Evolutionary conservation across 805 yeast genomes (phyloP), one percentile per base, ranked within the genome.

Genomic region (Ogataea populi-albae): DNA sequence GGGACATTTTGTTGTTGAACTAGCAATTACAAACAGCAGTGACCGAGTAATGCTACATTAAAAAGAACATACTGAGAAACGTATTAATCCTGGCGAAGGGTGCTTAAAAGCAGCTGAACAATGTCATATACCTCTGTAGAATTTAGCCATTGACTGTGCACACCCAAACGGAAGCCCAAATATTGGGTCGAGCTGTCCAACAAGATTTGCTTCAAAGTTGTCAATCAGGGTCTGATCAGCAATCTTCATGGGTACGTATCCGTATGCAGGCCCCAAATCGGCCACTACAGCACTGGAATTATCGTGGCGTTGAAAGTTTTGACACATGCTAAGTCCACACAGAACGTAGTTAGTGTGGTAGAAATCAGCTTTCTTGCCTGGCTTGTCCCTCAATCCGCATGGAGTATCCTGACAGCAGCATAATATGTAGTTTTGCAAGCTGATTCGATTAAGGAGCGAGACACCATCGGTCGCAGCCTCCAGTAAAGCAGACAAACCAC

Each of bases 281-380:
- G 29, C 12, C 21, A 23, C 20, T 3, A 38, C 30, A 2, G 29
- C 26, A 5, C 37, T 28, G 2, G 42, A 38, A 9, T 26, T 30
- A n/a, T 51, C 41, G 35, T 51, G 58, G 5, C 23, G 23, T 46
- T 68, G 69, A 12, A 43, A 35, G 47, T 78, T 65, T 46, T 79
- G 84, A 12, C 77, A 66, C 30, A 70, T 62, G 30, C 86, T 74
- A 19, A 91, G 63, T 0, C 98, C 99, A 36, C 82, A 63, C 2
- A 89, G 62, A 0, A 80, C 78, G 55, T 93, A 93, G 54, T 89
- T 87, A 1, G 96, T 81, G 54, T 93, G 99, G 59, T 93, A 93
- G 40, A 81, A 82, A 57, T 93, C 99, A 0, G 93, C 79, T 5
- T 59, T 49, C 42, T 73, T 76, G 1, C 86, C 86, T 0, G 98